A percentile compares a stretch with the other conserved stretches of the same genome.
Conservation (phyloP, 495 filamentous ascomycete species). For the Mytilinidion resinicola region DNA sequence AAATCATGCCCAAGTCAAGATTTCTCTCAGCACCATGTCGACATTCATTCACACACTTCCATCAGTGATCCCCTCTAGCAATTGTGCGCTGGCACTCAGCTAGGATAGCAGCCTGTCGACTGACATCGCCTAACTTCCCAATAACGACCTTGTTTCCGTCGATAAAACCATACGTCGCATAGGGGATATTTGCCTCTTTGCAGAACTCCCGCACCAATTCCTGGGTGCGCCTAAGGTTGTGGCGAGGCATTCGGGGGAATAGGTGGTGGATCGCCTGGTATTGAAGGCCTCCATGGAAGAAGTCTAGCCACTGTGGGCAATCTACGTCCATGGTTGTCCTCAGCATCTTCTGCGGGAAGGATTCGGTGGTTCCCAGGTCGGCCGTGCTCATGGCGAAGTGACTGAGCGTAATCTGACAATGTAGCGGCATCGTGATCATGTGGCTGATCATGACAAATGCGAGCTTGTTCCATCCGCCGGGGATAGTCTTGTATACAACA, state of each 20-base stretch:
- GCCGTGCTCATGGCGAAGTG: slow-evolving; percentile 97
- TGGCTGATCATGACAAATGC: slow-evolving; percentile 81
- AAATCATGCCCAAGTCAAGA: too few relatives aligned
- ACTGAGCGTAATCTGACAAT: slow-evolving; percentile 92
- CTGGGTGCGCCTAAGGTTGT: slow-evolving; percentile 82
- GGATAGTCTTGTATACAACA: slow-evolving; percentile 70
- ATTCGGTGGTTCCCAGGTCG: slow-evolving; percentile 79
- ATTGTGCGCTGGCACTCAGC: slow-evolving; percentile 69
- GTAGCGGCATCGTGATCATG: slow-evolving; percentile 76
- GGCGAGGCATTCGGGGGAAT: slow-evolving; percentile 87
- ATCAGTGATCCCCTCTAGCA: slow-evolving; percentile 5
- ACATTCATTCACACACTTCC: too few relatives aligned
- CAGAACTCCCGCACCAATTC: slow-evolving; percentile 84
- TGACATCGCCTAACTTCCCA: slow-evolving; percentile 74
- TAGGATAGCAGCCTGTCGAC: slow-evolving; percentile 78
- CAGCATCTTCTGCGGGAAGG: slow-evolving; percentile 94
- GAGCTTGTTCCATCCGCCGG: slow-evolving; percentile 61
- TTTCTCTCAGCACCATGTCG: too few relatives aligned
- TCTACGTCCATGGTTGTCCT: slow-evolving; percentile 98
- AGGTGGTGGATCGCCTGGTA: slow-evolving; percentile 97
- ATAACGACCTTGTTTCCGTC: slow-evolving; percentile 89
- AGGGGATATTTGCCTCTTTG: slow-evolving; percentile 83
- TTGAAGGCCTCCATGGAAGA: slow-evolving; percentile 91
- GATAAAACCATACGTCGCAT: slow-evolving; percentile 88
- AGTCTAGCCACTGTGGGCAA: slow-evolving; percentile 92